Base-by-base conservation (phyloP, 2,329 filamentous ascomycete species). In the Pseudogymnoascus sp. region DNA sequence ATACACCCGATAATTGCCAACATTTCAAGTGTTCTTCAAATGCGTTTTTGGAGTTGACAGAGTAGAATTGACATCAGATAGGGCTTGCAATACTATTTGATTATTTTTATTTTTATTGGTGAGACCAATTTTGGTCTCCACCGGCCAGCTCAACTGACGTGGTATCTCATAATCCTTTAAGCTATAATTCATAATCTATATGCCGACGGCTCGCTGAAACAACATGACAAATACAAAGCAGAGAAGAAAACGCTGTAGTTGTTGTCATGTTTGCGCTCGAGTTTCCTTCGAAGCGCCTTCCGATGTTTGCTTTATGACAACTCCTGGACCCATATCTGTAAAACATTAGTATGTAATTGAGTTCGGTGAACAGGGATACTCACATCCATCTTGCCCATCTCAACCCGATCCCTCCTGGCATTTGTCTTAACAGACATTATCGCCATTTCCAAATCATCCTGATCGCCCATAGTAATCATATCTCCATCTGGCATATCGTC, bases 401-500 rank as follows among this genome's bases (percentile, higher is more conserved):
- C 92, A 66, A 82, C 81, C 70, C 86, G 84, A 73, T 93, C 88
- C 74, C 84, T 89, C 76, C 81, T 84, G 59, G 89, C 92, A 64
- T 79, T 77, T 60, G 83, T 82, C 74, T 85, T 90, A 5, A 87
- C 86, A 56, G 80, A 83, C 74, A 84, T 82, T 62, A 97, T 81
- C 28, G 91, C 86, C 85, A 97, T 90, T 60, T 97, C 92, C 66
- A 97, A 77, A 77, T 99, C 94, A 71, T 99, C 94, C 75, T 97
- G 91, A 74, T 99, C 94, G 31, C 89, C 92, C 84, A 99, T 88
- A 33, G 93, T 97, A 72, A 99, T 95, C 89, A 97, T 93, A 72
- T 97, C 93, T 2, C 89, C 89, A 63, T 88, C 81, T 0, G 84
- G 83, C 65, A 79, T 75, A 68, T 91, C 89, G 69, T 97, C 94